Evolutionary conservation across 495 filamentous ascomycete species (phyloP), one percentile per base, ranked within the genome.

Genomic region (Saxispiralis lemnorum): DNA sequence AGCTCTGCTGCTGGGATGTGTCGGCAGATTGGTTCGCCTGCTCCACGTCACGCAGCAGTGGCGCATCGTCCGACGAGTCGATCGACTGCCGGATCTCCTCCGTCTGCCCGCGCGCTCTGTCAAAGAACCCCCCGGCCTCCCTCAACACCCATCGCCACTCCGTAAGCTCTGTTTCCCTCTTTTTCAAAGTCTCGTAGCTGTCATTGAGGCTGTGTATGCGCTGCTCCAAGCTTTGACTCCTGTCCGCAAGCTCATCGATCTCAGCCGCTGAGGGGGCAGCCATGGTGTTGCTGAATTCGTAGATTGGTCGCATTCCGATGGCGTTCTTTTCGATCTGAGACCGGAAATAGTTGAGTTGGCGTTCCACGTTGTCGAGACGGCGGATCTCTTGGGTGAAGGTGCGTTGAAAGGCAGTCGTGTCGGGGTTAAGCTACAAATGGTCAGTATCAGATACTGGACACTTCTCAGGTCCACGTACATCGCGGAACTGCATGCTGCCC

Each of bases 341-440:
- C 56, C 83, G 78, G 65, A 99, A 96, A 63, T 86, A 96, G 48
- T 87, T 82, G 43, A 99, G 78, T 57, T 96, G 89, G 57, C 89
- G 75, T 62, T 96, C 92, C 40, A 95, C 84, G 75, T 99, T 96
- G 65, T 96, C 89, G 43, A 99, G 73, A 39, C 89, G 76, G 43
- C 89, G 75, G 49, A 99, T 96, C 62, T 99, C 88, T 57, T 93
- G 84, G 5, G 89, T 99, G 53, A 94, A 99, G 21, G 86, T 94
- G 28, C 89, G 70, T 59, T 99, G 89, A 56, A 99, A 99, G 49
- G 92, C 89, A 47, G 78, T 85, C 41, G 81, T 78, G 30, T 94
- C 81, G 44, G 78, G 72, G 63, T 99, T 99, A 51, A 96, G 75
- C 89, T 92, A 60, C 51, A 45, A 28, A 47, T 59, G 16, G 40